Conservation (phyloP, 169 alveolate genomes). For the Plasmodium vivax region DNA sequence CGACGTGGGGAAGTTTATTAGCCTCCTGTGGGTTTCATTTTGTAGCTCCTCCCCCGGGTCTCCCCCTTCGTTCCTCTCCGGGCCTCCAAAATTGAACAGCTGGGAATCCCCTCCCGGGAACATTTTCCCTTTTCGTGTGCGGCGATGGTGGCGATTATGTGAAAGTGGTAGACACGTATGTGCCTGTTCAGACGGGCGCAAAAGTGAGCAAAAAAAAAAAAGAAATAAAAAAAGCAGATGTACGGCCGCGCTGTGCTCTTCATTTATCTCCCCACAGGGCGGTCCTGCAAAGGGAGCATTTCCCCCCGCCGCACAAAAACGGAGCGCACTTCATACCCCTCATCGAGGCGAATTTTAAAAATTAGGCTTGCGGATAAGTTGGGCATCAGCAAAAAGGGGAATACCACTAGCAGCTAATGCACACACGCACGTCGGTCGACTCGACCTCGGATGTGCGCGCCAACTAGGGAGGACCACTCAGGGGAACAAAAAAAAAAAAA, state of each 20-base stretch:
- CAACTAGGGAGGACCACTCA: not conserved
- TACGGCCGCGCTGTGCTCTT: not conserved
- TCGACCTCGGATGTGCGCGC: not conserved
- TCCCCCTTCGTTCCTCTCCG: not conserved
- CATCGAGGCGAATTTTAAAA: not conserved
- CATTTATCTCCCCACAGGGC: not conserved
- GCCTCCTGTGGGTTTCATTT: not conserved
- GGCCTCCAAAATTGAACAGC: not conserved
- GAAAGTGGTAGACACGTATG: not conserved
- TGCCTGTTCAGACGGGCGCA: not conserved
- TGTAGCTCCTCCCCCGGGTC: not conserved
- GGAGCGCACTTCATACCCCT: not conserved
- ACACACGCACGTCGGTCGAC: not conserved
- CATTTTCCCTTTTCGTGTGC: not conserved
- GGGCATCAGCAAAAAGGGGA: not conserved
- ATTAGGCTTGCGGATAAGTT: not conserved
- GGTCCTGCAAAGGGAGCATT: not conserved
- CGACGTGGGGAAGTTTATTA: conserved; percentile 17
- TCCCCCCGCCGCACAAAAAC: not conserved
- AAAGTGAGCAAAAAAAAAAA: not conserved
- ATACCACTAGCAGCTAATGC: not conserved
- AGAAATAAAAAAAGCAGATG: not conserved
- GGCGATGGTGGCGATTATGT: not conserved
- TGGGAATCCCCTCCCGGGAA: not conserved
- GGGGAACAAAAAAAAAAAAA: not conserved